A percentile compares a stretch with the other conserved stretches of the same genome.
These are phyloP conservation scores for Brassica juncea DNA, from an alignment of 345 rosid genomes.

Conservation along the genomic window DNA sequence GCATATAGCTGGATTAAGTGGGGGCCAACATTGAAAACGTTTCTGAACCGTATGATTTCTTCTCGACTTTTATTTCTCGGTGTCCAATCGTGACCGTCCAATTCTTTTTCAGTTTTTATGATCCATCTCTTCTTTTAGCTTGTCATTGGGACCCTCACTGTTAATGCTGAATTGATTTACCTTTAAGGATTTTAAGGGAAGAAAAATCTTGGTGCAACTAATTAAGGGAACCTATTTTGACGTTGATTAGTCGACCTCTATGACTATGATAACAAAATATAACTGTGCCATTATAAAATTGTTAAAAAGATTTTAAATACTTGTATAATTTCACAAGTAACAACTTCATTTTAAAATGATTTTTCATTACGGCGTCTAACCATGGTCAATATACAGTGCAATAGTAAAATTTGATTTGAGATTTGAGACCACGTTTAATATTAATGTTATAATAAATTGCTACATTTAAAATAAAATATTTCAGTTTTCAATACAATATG, in stretches of 20 bases:
- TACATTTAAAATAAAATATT: background rate
- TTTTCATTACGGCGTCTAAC: background rate
- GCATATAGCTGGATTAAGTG: conserved; percentile 28
- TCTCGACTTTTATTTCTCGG: conserved; percentile 5
- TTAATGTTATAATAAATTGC: background rate
- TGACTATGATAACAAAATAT: background rate
- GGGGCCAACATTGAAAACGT: conserved; percentile 7
- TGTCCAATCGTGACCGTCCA: background rate
- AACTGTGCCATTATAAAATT: background rate
- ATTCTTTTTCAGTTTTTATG: background rate
- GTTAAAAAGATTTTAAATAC: background rate
- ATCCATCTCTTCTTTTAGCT: conserved; percentile 18
- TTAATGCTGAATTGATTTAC: conserved; percentile 13
- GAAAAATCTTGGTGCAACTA: conserved; percentile 25
- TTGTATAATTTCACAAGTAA: background rate
- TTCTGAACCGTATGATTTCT: conserved; percentile 37
- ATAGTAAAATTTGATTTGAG: background rate
- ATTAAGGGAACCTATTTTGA: background rate
- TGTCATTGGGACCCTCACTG: conserved; percentile 24
- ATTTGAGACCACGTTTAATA: background rate
- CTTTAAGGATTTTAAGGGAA: conserved; percentile 25
- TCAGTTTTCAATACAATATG: background rate
- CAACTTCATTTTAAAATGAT: background rate
- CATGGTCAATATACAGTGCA: background rate
- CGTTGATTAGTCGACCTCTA: background rate